Base-by-base conservation (phyloP, 768 basidiomycete species). In the Russula olivacea region DNA sequence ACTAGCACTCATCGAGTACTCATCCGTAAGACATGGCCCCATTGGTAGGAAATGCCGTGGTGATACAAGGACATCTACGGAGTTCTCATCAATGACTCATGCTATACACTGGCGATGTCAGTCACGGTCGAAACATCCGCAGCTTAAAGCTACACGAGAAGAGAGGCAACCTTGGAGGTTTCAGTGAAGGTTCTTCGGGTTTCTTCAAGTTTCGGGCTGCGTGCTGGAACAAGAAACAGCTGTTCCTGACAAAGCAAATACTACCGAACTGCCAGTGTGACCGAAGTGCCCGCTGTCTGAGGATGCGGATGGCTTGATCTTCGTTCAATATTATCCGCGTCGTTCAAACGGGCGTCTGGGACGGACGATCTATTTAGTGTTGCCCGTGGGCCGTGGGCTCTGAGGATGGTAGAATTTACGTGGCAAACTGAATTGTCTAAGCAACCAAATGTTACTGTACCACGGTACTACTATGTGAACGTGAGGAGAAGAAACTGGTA, bases 1-100 rank as follows among this genome's bases (percentile, higher is more conserved):
- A n/a, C 28, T 28, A 4, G 2, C 28, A 28, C 28, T 28, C 28
- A 10, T 2, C 4, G 14, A 21, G 4, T 2, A 30, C 10, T 8
- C 34, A 36, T 36, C 11, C 34, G 34, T 36, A 11, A 30, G 25
- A 25, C 25, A 43, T 41, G 17, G 15, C 9, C 10, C 54, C 34
- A 36, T 2, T 34, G 34, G 36, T 14, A 41, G 28, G 15, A 11
- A 55, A 43, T 10, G 40, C 40, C 55, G 14, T 28, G 36, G 55
- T 41, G 32, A 45, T 34, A 34, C 41, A 45, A 15, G 28, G 40
- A 21, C 25, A 8, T 49, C 32, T 7, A 38, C 36, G 28, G 38
- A 30, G 58, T 59, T 14, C 28, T n/a, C 40, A 38, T 23, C n/a
- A n/a, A 59, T 59, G 50, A 60, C 41, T 60, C 41, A 53, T 52